Conservation (phyloP, 2,329 filamentous ascomycete genomes). For the Colletotrichum salicis region DNA sequence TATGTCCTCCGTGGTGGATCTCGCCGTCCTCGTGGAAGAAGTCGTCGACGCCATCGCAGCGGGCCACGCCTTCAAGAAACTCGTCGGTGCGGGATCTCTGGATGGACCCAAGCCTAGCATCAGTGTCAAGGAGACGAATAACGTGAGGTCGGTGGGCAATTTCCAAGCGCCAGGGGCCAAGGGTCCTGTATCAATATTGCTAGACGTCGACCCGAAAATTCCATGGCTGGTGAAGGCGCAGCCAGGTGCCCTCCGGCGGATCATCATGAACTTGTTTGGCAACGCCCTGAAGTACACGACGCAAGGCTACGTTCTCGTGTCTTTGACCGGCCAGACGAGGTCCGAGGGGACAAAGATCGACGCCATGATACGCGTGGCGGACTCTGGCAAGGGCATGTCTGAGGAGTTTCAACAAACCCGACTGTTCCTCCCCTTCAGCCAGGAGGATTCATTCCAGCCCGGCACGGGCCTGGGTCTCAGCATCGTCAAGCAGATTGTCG, state of each 20-base stretch:
- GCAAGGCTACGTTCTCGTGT: constrained; percentile 60
- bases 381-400: constrained; percentile 74
- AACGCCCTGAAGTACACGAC: constrained; percentile 73
- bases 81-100: neutral
- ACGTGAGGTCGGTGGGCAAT: constrained; percentile 12
- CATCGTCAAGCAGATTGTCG: constrained; percentile 70
- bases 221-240: constrained; percentile 65
- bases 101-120: constrained; percentile 33
- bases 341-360: constrained; percentile 39
- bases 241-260: constrained; percentile 60
- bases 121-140: constrained; percentile 1
- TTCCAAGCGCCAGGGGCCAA: constrained; percentile 38
- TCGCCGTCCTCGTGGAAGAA: constrained; percentile 48
- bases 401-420: constrained; percentile 68
- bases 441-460: constrained; percentile 69
- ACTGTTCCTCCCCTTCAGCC: constrained; percentile 70
- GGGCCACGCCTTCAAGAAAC: constrained; percentile 47
- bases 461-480: constrained; percentile 72
- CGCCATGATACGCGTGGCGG: constrained; percentile 60
- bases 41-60: constrained; percentile 50
- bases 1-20: constrained; percentile 45
- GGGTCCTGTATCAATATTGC: constrained; percentile 56
- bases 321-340: constrained; percentile 40
- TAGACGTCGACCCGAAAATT: constrained; percentile 58
- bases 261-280: constrained; percentile 72